Percentiles rank a stretch among this genome's conserved stretches.
Conservation (phyloP, 2,329 filamentous ascomycete species). For the Esteya vermicola region DNA sequence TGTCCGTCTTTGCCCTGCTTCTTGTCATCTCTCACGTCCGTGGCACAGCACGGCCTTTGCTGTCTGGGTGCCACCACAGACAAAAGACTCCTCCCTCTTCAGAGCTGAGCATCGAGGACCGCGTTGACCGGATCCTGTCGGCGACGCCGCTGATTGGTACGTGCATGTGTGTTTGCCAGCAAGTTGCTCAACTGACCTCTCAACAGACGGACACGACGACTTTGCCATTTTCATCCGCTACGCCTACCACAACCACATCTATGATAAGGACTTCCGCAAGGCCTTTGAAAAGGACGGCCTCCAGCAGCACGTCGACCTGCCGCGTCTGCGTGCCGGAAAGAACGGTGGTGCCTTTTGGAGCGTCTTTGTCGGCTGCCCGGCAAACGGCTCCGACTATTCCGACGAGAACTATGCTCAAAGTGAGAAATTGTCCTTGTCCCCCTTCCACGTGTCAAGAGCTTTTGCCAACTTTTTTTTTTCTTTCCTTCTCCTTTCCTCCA, state of each 20-base stretch:
- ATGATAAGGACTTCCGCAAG: constrained; percentile 56
- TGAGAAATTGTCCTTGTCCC: constrained; percentile 25
- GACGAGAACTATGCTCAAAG: constrained; percentile 55
- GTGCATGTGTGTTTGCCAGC: neutral
- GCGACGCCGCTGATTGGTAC: constrained; percentile 12
- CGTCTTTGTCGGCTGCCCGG: constrained; percentile 66
- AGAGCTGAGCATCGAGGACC: constrained; percentile 10
- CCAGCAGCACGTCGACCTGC: constrained; percentile 61
- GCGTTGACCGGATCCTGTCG: constrained; percentile 11
- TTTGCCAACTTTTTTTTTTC: too few species aligned
- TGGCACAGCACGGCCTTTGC: neutral
- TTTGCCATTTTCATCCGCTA: constrained; percentile 59
- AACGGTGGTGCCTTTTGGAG: constrained; percentile 90
- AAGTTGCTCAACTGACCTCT: neutral
- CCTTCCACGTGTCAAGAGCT: neutral
- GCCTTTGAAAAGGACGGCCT: constrained; percentile 60
- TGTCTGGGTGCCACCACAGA: neutral
- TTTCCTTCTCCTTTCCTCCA: neutral
- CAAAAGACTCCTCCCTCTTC: neutral
- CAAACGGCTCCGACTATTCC: constrained; percentile 57
- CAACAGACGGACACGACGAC: constrained; percentile 76
- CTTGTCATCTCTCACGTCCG: neutral
- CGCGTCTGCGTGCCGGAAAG: constrained; percentile 54
- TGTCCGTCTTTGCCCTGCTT: too few species aligned
- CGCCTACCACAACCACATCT: constrained; percentile 62